These are phyloP conservation scores for Eutypella sp. DNA, from an alignment of 2,329 filamentous ascomycete species.

Conservation along the genomic window DNA sequence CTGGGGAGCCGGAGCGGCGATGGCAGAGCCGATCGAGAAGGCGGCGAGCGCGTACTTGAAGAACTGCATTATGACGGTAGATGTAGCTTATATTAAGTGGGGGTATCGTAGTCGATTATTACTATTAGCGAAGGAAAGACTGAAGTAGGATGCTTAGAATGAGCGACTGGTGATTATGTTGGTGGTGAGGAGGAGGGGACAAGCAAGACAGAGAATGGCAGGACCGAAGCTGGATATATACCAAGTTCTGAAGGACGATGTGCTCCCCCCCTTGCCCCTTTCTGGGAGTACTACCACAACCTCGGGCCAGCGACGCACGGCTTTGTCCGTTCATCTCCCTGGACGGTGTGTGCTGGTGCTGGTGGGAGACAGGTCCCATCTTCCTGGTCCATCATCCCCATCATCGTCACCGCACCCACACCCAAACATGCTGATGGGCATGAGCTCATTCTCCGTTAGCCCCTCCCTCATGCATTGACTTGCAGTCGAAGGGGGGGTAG, in stretches of 20 bases:
- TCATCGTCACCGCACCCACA: neutral
- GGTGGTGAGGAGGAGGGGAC: neutral
- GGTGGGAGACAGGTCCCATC: neutral
- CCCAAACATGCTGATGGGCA: neutral
- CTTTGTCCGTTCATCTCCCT: neutral
- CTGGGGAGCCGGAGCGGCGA: constrained; percentile 19
- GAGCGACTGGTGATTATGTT: constrained; percentile 1
- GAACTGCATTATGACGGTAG: constrained; percentile 27
- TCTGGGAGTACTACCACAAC: neutral
- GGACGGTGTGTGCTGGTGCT: neutral
- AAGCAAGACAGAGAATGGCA: neutral
- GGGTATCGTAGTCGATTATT: constrained; percentile 4
- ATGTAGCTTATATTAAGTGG: constrained; percentile 1
- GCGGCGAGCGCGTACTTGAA: constrained; percentile 25
- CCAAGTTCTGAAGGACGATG: too few relatives aligned
- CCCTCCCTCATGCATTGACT: neutral
- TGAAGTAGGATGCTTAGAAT: neutral
- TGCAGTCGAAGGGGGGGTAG: too few relatives aligned
- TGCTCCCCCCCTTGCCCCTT: too few relatives aligned
- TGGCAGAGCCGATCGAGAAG: constrained; percentile 26
- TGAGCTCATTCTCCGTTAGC: neutral
- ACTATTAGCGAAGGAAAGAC: constrained; percentile 3
- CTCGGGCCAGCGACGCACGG: neutral
- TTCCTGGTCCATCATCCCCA: neutral
- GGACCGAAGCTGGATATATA: neutral